A percentile compares a stretch with the other conserved stretches of the same genome.
Conservation (phyloP, 441 rosid genomes). For the Erodium trifolium region DNA sequence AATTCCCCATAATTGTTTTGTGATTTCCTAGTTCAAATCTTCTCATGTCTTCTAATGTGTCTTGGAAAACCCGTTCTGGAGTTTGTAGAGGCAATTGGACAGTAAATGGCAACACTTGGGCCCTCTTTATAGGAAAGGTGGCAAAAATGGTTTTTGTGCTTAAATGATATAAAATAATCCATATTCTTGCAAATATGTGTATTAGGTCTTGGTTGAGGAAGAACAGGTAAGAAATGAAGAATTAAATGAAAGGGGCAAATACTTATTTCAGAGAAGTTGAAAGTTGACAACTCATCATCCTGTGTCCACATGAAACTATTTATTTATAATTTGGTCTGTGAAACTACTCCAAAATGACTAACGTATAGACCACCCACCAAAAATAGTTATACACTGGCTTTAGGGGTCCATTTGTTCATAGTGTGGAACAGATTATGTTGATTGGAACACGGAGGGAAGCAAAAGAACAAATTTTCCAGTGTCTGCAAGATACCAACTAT, state of each 20-base stretch:
- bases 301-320: no score
- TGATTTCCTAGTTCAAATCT: neutral
- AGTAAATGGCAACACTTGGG: neutral
- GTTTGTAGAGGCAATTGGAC: neutral
- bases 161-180: neutral
- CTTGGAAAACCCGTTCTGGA: neutral
- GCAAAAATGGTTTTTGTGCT: neutral
- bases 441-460: no score
- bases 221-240: neutral
- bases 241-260: no score
- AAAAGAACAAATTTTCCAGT: no score
- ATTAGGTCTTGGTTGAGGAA: constrained; percentile 2
- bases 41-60: neutral
- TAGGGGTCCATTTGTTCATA: no score
- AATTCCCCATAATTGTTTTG: neutral
- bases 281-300: no score
- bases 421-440: no score
- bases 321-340: no score
- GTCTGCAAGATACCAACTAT: neutral
- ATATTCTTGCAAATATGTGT: neutral
- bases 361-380: no score
- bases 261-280: no score
- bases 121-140: neutral
- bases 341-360: no score
- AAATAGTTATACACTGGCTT: no score